Conservation (phyloP, 129 eudicot genomes). For the Lactuca saligna region DNA sequence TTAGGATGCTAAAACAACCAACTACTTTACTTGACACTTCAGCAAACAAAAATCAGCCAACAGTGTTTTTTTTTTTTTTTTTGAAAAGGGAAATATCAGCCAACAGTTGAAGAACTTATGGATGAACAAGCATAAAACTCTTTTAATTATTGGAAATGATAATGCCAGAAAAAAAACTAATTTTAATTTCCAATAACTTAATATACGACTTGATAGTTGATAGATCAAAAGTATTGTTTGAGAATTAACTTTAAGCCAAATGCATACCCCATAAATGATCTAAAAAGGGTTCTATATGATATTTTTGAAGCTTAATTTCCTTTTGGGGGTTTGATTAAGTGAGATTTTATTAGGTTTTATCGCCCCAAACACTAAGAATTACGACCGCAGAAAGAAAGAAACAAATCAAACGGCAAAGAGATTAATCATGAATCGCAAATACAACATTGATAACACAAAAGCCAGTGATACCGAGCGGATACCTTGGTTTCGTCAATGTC, state of each 20-base stretch:
- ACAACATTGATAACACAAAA: not conserved
- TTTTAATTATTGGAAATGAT: not conserved
- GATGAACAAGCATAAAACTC: not conserved
- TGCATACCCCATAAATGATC: not conserved
- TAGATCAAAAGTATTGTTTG: not conserved
- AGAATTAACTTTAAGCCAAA: not conserved
- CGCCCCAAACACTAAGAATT: not conserved
- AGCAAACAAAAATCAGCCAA: not conserved
- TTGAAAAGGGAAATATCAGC: too few relatives aligned
- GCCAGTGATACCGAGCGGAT: conserved; percentile 6
- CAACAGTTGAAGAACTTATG: not conserved
- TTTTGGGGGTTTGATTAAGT: conserved; percentile 2
- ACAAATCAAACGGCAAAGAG: not conserved
- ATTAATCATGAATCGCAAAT: conserved; percentile 1
- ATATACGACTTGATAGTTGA: not conserved
- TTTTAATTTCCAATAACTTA: not conserved
- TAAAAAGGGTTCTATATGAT: not conserved
- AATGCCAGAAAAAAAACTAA: not conserved
- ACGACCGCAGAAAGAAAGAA: not conserved
- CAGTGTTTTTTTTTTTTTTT: too few relatives aligned
- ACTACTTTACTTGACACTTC: not conserved
- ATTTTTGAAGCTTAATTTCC: not conserved
- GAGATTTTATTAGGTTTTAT: conserved; percentile 4
- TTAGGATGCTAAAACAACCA: conserved; percentile 10
- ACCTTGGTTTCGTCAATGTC: conserved; percentile 1